phyloP scores from a whole-genome alignment of 768 basidiomycete species.

The Hypholoma fasciculare region DNA sequence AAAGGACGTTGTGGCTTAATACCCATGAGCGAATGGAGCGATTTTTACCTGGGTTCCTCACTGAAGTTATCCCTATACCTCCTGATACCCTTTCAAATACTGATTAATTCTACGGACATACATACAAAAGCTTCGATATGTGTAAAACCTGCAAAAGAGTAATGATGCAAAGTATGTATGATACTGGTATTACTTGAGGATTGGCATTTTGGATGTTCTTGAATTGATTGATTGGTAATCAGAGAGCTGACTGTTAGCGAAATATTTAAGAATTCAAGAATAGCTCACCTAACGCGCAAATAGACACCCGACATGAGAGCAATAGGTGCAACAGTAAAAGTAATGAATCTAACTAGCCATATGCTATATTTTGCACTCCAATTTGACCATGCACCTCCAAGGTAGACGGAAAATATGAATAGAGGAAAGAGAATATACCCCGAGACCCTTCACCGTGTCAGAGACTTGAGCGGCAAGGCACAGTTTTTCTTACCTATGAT shows the following conservation, averaged over 20 bases:
- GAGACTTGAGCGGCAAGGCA: no score
- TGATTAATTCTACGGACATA: conserved; percentile 10
- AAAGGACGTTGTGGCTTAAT: conserved; percentile 77
- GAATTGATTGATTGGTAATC: not conserved
- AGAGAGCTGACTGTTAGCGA: not conserved
- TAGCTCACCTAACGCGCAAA: conserved; percentile 50
- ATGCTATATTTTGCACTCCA: conserved; percentile 49
- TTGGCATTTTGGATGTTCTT: conserved; percentile 68
- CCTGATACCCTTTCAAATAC: conserved; percentile 11
- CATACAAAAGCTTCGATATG: not conserved
- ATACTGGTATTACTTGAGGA: conserved; percentile 34
- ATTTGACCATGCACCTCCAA: conserved; percentile 70
- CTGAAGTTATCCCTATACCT: conserved; percentile 58
- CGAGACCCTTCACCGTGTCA: conserved; percentile 45
- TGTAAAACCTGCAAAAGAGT: not conserved
- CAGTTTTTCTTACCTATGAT: conserved; percentile 56
- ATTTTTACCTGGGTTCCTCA: conserved; percentile 89
- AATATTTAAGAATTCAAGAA: not conserved
- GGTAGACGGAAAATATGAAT: conserved; percentile 59
- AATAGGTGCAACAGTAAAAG: conserved; percentile 57
- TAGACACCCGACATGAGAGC: conserved; percentile 44
- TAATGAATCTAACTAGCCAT: conserved; percentile 42
- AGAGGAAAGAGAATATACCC: conserved; percentile 71
- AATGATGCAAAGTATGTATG: conserved; percentile 7
- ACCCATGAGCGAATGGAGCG: conserved; percentile 87